These are phyloP conservation scores for Torrubiellomyces zombiae DNA, from an alignment of 2,329 filamentous ascomycete species.

Conservation along the genomic window DNA sequence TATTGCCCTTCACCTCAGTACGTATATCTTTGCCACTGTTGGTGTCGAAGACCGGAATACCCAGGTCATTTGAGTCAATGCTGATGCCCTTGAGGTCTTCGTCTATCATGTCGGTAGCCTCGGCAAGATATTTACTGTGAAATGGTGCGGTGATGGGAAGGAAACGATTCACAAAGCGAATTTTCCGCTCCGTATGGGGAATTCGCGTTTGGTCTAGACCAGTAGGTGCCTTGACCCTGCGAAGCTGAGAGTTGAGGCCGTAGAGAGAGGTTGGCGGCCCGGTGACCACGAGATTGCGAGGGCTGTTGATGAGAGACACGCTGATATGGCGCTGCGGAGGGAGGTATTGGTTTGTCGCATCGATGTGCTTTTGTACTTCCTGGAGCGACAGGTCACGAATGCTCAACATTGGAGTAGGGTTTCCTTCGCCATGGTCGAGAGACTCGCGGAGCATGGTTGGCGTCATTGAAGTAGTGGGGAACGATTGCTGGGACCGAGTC, in stretches of 20 bases:
- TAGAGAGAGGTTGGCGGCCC: conserved; percentile 92
- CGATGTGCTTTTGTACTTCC: conserved; percentile 89
- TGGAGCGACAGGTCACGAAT: conserved; percentile 80
- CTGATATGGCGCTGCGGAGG: conserved; percentile 83
- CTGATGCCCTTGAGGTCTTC: conserved; percentile 72
- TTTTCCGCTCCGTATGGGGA: conserved; percentile 87
- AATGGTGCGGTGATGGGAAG: conserved; percentile 95
- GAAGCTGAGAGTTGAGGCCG: conserved; percentile 83
- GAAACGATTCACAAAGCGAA: conserved; percentile 93
- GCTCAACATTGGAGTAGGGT: conserved; percentile 91
- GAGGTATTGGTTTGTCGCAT: conserved; percentile 92
- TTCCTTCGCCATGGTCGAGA: conserved; percentile 84
- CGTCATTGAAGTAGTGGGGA: conserved; percentile 84
- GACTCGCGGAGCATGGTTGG: conserved; percentile 87
- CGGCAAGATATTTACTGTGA: conserved; percentile 83
- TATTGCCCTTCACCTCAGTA: conserved; percentile 50
- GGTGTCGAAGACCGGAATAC: conserved; percentile 79
- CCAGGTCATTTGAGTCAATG: conserved; percentile 57
- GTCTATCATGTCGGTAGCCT: conserved; percentile 68
- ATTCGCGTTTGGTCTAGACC: conserved; percentile 90
- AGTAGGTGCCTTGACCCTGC: conserved; percentile 96
- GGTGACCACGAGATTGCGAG: conserved; percentile 90
- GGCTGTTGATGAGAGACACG: conserved; percentile 92
- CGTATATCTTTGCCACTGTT: conserved; percentile 77
- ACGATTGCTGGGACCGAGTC: conserved; percentile 89